phyloP scores from a whole-genome alignment of 345 rosid species.

The Adansonia digitata region DNA sequence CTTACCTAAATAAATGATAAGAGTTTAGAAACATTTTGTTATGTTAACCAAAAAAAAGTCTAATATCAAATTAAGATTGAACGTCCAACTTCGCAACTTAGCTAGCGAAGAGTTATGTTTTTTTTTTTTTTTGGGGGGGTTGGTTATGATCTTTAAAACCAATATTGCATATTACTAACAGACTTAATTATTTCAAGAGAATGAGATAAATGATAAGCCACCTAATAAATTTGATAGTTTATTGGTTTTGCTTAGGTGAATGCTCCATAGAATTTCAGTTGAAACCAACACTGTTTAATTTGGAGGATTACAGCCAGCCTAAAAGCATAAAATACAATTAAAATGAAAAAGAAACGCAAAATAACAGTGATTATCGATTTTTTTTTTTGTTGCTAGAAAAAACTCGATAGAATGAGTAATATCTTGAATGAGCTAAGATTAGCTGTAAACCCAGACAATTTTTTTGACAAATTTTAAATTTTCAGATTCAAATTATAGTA shows the following conservation, averaged over 20 bases:
- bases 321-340: neutral
- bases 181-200: neutral
- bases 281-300: neutral
- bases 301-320: neutral
- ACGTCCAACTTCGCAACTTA: neutral
- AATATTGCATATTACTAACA: too few relatives aligned
- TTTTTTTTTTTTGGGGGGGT: too few relatives aligned
- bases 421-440: neutral
- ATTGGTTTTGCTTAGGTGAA: neutral
- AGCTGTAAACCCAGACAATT: neutral
- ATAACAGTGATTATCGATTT: neutral
- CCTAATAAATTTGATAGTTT: neutral
- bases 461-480: neutral
- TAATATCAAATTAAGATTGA: neutral
- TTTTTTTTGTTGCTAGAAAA: neutral
- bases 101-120: too few relatives aligned
- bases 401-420: neutral
- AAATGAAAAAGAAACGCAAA: neutral
- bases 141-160: too few relatives aligned
- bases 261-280: neutral
- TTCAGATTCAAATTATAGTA: neutral
- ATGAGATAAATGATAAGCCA: constrained; percentile 1
- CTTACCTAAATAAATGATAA: too few relatives aligned
- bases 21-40: too few relatives aligned
- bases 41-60: neutral